A percentile compares a stretch with the other conserved stretches of the same genome.
Evolutionary conservation across 257 asterid species (phyloP).

Genomic region (Handroanthus guayacan): DNA sequence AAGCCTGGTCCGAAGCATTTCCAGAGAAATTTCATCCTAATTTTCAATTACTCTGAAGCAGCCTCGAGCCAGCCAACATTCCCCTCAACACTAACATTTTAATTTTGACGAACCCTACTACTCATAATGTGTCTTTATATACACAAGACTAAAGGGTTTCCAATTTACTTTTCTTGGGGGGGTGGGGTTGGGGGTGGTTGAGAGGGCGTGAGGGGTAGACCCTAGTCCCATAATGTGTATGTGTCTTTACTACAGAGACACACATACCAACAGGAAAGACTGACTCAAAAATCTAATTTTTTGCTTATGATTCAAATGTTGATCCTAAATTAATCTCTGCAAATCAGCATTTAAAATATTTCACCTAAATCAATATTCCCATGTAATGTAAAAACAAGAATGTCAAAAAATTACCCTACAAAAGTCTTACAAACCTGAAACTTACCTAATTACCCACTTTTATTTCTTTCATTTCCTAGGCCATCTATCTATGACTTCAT

Average conservation of each 20-base stretch:
- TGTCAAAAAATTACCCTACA: conserved; percentile 16
- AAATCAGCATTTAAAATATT: conserved; percentile 22
- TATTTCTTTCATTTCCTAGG: conserved; percentile 54
- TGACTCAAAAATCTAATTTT: conserved; percentile 44
- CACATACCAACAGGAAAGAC: conserved; percentile 48
- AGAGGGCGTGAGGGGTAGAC: not conserved
- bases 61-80: conserved; percentile 86
- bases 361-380: conserved; percentile 10
- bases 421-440: conserved; percentile 21
- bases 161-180: not conserved
- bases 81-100: conserved; percentile 58
- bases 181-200: conserved; percentile 24
- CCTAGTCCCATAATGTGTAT: conserved; percentile 17
- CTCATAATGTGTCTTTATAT: conserved; percentile 39
- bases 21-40: conserved; percentile 20
- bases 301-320: conserved; percentile 53
- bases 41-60: conserved; percentile 38
- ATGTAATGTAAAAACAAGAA: conserved; percentile 38
- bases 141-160: not conserved
- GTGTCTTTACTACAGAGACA: conserved; percentile 41
- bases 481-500: conserved; percentile 34
- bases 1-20: conserved; percentile 89
- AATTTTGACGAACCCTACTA: conserved; percentile 36
- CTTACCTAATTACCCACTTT: conserved; percentile 31
- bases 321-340: conserved; percentile 50